Evolutionary conservation across 1,284 basidiomycete species (phyloP).

Genomic region (Papiliotrema nemorosa): DNA sequence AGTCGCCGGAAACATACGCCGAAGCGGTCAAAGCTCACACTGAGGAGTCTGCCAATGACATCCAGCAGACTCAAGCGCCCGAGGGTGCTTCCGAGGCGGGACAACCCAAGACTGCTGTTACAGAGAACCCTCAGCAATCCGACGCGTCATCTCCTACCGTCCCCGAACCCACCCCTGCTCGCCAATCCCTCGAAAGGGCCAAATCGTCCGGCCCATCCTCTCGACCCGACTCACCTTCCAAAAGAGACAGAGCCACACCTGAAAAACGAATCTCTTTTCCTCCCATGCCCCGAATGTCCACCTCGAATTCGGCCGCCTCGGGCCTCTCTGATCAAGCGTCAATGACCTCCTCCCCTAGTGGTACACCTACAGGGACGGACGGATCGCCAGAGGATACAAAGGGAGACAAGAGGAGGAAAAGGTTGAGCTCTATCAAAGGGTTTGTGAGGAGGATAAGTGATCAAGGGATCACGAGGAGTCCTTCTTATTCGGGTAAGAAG

Average conservation of each 20-base stretch:
- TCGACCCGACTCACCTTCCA: too few relatives aligned
- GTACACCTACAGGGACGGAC: background rate
- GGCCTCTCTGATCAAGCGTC: background rate
- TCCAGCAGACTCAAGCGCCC: background rate
- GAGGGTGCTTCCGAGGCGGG: too few relatives aligned
- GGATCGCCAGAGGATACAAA: background rate
- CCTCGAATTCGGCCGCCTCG: background rate
- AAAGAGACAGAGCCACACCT: background rate
- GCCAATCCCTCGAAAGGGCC: too few relatives aligned
- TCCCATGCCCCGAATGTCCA: background rate
- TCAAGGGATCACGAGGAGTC: conserved; percentile 15
- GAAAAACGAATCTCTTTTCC: conserved; percentile 5
- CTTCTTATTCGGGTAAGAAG: background rate
- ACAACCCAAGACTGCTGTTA: too few relatives aligned
- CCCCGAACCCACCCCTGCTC: too few relatives aligned
- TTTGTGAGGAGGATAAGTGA: conserved; percentile 43
- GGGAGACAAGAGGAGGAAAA: conserved; percentile 30
- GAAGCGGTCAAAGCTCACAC: conserved; percentile 6
- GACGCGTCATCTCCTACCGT: too few relatives aligned
- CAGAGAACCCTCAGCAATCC: too few relatives aligned
- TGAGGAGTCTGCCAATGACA: background rate
- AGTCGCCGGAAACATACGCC: conserved; percentile 1
- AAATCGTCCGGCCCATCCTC: too few relatives aligned
- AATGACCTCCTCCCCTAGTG: background rate
- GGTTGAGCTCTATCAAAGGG: conserved; percentile 39